phyloP scores from a whole-genome alignment of 163 green algal species.

The Scenedesmus sp. region DNA sequence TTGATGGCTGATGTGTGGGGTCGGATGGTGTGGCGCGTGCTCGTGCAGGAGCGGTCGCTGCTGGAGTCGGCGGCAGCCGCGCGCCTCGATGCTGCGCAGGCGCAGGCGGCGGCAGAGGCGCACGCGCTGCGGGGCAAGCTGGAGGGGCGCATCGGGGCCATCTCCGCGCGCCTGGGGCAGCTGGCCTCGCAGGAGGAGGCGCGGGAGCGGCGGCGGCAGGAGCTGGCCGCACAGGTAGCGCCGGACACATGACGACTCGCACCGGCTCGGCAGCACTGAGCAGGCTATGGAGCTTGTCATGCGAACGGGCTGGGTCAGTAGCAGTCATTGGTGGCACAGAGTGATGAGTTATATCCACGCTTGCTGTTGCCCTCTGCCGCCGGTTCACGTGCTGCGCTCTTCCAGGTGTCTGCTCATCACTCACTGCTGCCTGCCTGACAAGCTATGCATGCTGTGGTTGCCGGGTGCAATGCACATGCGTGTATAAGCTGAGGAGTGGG shows the following conservation, averaged over 20 bases:
- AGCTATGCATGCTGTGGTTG: no score
- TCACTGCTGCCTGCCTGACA: no score
- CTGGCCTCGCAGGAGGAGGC: constrained; percentile 39
- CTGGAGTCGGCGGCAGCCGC: constrained; percentile 39
- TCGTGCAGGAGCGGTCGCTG: constrained; percentile 21
- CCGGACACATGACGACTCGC: background rate
- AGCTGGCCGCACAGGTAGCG: constrained; percentile 48
- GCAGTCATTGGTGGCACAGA: background rate
- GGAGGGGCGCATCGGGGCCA: constrained; percentile 28
- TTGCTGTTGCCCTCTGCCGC: no score
- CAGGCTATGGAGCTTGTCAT: no score
- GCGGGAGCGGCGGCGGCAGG: constrained; percentile 25
- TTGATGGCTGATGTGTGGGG: background rate
- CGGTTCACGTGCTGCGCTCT: no score
- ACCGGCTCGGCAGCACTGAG: background rate
- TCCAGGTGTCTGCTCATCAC: no score
- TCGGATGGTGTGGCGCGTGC: background rate
- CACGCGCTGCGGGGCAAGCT: constrained; percentile 35
- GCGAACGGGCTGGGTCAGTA: background rate
- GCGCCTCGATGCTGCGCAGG: constrained; percentile 12
- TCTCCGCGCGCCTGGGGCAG: constrained; percentile 18
- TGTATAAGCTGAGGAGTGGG: no score
- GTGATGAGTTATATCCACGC: no score
- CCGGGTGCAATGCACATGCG: no score
- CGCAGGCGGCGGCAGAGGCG: background rate